These are phyloP conservation scores for Mycena citricolor DNA, from an alignment of 1,284 basidiomycete genomes.

Conservation along the genomic window DNA sequence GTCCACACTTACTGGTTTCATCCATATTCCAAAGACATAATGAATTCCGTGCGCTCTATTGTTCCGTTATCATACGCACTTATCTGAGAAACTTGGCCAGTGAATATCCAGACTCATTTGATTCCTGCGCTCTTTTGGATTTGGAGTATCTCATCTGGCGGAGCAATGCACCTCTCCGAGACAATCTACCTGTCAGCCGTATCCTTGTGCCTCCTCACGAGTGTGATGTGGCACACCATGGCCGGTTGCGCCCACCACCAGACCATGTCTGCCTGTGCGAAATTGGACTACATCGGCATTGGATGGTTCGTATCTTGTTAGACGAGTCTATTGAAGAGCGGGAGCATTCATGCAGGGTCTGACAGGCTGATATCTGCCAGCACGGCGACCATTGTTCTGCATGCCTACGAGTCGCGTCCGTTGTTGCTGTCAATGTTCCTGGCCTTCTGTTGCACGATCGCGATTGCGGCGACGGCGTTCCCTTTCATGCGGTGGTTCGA, in stretches of 20 bases:
- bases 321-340: no score
- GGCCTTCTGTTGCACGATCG: constrained; percentile 60
- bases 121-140: constrained; percentile 77
- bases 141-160: constrained; percentile 41
- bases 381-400: constrained; percentile 67
- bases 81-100: no score
- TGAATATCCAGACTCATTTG: constrained; percentile 90
- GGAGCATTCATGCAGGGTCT: constrained; percentile 15
- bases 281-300: constrained; percentile 82
- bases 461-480: constrained; percentile 72
- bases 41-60: no score
- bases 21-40: no score
- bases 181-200: constrained; percentile 66
- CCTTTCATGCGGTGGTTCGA: constrained; percentile 95
- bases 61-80: no score
- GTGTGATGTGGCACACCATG: constrained; percentile 82
- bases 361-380: constrained; percentile 74
- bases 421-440: constrained; percentile 60
- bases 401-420: no score
- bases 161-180: constrained; percentile 58
- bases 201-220: constrained; percentile 69
- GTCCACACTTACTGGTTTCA: no score
- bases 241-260: constrained; percentile 72
- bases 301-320: constrained; percentile 68
- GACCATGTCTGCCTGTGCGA: constrained; percentile 75